A percentile compares a stretch with the other conserved stretches of the same genome.
phyloP scores from a whole-genome alignment of 2,329 filamentous ascomycete species.

The Diaporthe capsici region DNA sequence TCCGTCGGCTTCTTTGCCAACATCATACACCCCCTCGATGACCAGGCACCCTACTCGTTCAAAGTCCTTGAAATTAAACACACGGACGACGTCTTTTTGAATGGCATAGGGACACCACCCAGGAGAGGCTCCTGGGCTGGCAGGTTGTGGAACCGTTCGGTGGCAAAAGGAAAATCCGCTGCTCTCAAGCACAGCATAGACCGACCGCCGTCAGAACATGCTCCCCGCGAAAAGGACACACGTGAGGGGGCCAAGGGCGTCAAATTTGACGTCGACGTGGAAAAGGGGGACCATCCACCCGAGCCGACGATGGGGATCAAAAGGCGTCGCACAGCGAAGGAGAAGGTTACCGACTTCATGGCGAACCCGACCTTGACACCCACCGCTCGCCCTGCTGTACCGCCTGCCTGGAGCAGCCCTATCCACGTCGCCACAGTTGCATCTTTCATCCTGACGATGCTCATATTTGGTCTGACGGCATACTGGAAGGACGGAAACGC shows the following conservation, averaged over 20 bases:
- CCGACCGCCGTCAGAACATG: constrained; percentile 18
- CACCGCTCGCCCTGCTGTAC: constrained; percentile 61
- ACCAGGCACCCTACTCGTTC: constrained; percentile 63
- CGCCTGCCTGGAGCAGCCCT: constrained; percentile 63
- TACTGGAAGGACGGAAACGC: constrained; percentile 64
- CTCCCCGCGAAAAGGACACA: background rate
- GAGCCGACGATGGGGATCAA: constrained; percentile 45
- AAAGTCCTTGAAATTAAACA: constrained; percentile 64
- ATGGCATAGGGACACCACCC: constrained; percentile 2
- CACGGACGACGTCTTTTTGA: constrained; percentile 46
- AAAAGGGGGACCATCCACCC: constrained; percentile 40
- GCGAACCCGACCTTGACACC: constrained; percentile 58
- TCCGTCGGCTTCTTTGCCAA: constrained; percentile 74
- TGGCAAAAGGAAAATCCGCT: background rate
- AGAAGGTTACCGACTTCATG: constrained; percentile 60
- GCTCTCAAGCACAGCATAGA: background rate
- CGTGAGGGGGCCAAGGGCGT: constrained; percentile 8
- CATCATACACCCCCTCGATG: constrained; percentile 70
- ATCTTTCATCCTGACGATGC: constrained; percentile 64
- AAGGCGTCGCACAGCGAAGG: constrained; percentile 54
- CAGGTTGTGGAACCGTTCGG: background rate
- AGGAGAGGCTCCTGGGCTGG: background rate
- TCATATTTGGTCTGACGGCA: constrained; percentile 60
- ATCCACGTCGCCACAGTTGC: constrained; percentile 67
- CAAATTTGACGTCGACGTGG: constrained; percentile 38